These are phyloP conservation scores for Pilatotrama ljubarskyi DNA, from an alignment of 768 basidiomycete genomes.

Conservation along the genomic window DNA sequence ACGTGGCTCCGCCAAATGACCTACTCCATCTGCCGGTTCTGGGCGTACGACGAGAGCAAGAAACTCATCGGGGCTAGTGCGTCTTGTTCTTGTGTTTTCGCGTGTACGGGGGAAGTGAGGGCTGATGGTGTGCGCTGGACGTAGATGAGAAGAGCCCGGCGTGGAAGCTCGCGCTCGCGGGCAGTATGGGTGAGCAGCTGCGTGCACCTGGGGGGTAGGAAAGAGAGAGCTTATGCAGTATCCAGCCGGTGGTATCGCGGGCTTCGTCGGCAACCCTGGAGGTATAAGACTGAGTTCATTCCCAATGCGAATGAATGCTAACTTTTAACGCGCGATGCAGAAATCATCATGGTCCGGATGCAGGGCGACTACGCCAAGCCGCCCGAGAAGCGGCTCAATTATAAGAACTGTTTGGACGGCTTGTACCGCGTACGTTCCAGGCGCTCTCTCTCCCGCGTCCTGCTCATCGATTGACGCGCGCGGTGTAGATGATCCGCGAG, in stretches of 20 bases:
- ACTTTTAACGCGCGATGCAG: slow-evolving; percentile 11
- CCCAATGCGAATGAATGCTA: neutral
- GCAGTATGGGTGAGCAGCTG: slow-evolving; percentile 73
- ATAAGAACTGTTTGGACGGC: slow-evolving; percentile 88
- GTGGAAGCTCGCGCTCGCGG: slow-evolving; percentile 80
- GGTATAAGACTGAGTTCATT: slow-evolving; percentile 44
- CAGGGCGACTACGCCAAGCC: slow-evolving; percentile 92
- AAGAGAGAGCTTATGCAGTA: slow-evolving; percentile 4
- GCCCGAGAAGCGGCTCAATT: slow-evolving; percentile 85
- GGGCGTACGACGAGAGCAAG: slow-evolving; percentile 92
- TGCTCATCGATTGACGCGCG: neutral
- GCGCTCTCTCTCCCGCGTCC: neutral
- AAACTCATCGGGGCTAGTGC: slow-evolving; percentile 68
- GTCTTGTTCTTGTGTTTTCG: slow-evolving; percentile 7
- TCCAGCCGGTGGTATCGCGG: slow-evolving; percentile 82
- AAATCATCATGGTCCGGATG: slow-evolving; percentile 56
- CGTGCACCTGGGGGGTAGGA: neutral
- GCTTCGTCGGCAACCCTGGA: slow-evolving; percentile 86
- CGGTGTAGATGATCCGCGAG: slow-evolving; percentile 76
- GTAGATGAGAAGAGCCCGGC: slow-evolving; percentile 65
- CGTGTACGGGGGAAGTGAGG: neutral
- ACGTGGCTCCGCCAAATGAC: slow-evolving; percentile 93
- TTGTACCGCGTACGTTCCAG: slow-evolving; percentile 66
- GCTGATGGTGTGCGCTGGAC: neutral
- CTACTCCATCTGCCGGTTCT: slow-evolving; percentile 90